Percentiles rank a stretch among this genome's conserved stretches.
Evolutionary conservation across 257 asterid genomes (phyloP).

Genomic region (Mentha longifolia): DNA sequence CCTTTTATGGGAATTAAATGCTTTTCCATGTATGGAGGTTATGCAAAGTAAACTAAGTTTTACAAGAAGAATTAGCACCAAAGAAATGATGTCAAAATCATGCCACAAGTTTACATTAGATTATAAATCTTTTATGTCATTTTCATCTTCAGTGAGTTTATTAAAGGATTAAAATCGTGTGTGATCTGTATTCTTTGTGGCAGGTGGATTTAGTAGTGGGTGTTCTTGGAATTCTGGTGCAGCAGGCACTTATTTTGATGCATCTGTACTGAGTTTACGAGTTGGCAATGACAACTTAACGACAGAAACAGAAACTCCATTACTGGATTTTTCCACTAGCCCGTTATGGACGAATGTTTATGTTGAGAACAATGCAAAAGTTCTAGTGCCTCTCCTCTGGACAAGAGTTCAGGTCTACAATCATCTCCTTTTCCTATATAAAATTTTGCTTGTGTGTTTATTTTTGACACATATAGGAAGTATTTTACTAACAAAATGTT

Average conservation of each 20-base stretch:
- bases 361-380: conserved; percentile 93
- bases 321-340: conserved; percentile 89
- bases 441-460: conserved; percentile 13
- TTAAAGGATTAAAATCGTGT: conserved; percentile 26
- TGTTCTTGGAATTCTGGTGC: conserved; percentile 95
- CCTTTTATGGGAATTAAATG: conserved; percentile 11
- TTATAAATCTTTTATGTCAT: conserved; percentile 1
- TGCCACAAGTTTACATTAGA: neutral
- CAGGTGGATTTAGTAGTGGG: conserved; percentile 91
- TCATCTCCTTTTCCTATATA: conserved; percentile 30
- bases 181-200: conserved; percentile 41
- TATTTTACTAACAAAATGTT: conserved; percentile 10
- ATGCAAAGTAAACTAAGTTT: neutral
- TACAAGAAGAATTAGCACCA: conserved; percentile 3
- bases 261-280: conserved; percentile 86
- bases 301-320: conserved; percentile 96
- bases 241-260: conserved; percentile 98
- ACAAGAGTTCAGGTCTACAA: conserved; percentile 93
- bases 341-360: conserved; percentile 96
- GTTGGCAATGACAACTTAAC: conserved; percentile 85
- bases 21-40: conserved; percentile 9
- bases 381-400: conserved; percentile 95
- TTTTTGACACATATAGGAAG: conserved; percentile 1
- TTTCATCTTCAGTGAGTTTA: conserved; percentile 24
- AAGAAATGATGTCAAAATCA: conserved; percentile 15